phyloP scores from a whole-genome alignment of 129 eudicot species.

The Oenanthe sinensis region DNA sequence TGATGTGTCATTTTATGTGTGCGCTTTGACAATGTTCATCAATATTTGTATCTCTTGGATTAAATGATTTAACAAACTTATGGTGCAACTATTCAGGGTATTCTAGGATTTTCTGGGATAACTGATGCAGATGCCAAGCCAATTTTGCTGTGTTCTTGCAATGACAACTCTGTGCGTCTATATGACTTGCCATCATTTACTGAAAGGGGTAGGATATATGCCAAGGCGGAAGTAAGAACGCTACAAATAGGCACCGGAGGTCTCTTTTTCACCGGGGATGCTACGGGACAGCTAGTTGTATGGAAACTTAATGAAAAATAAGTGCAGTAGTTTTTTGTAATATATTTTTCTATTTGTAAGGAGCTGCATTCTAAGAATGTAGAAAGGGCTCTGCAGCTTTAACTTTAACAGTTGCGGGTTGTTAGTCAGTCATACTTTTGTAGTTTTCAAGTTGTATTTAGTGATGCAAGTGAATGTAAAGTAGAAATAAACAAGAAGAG shows the following conservation, averaged over 20 bases:
- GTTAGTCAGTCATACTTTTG: not conserved
- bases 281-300: conserved; percentile 37
- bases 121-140: conserved; percentile 44
- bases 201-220: conserved; percentile 55
- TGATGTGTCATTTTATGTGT: not conserved
- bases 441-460: not conserved
- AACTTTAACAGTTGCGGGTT: not conserved
- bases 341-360: no score
- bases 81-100: conserved; percentile 30
- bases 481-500: not conserved
- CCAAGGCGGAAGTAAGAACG: conserved; percentile 23
- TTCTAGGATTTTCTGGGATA: conserved; percentile 49
- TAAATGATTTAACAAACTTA: not conserved
- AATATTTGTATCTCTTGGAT: not conserved
- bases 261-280: conserved; percentile 62
- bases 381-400: not conserved
- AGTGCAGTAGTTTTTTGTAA: not conserved
- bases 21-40: not conserved
- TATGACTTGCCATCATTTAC: conserved; percentile 60
- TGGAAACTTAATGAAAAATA: conserved; percentile 35
- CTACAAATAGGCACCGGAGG: conserved; percentile 31
- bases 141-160: conserved; percentile 47
- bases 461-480: not conserved
- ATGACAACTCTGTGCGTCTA: conserved; percentile 44
- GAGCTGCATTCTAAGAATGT: not conserved